Base-by-base conservation (phyloP, 192 early-diverging fungal species). In the Pilaira anomala region DNA sequence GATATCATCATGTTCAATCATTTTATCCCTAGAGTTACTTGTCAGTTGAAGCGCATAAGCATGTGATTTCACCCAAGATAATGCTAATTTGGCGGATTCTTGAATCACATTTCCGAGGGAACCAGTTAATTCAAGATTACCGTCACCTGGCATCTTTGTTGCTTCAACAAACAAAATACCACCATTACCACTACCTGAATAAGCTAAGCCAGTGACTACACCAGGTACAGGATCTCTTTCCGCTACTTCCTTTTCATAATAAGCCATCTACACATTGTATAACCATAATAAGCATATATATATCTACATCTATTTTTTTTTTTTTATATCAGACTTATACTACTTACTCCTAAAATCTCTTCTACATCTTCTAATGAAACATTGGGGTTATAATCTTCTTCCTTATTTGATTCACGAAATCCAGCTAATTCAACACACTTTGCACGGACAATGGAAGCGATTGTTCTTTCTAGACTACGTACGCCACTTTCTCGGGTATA, bases 401-500 rank as follows among this genome's bases (percentile, higher is more conserved):
- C 57, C 24, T 16, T 58, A 13, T 8, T 57, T 19, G 45, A 50
- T 25, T 92, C 88, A 24, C 75, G 75, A 5, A 78, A 58, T 36
- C 86, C 80, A 2, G 88, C 84, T 68, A 82, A 85, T 60, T 87
- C 79, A 3, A 93, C 85, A 39, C 88, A 87, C 52, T 89, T 70
- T 6, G 81, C 69, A 25, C 92, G 81, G 30, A 87, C 87, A 18
- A 94, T 73, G 3, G 85, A 65, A 19, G 83, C 92, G 49, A 94
- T 80, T 25, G 85, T 81, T 26, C 89, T 78, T 58, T 94, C 85
- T 12, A 94, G 64, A 46, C 78, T 85, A 49, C 92, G 83, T 1
- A 94, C 92, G 7, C 92, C 92, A 41, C 84, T 85, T 69, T 94
- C 92, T 14, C 92, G 82, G 18, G 88, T 91, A 72, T 91, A 94